Conservation (phyloP, 495 filamentous ascomycete species). For the Podospora sp. region DNA sequence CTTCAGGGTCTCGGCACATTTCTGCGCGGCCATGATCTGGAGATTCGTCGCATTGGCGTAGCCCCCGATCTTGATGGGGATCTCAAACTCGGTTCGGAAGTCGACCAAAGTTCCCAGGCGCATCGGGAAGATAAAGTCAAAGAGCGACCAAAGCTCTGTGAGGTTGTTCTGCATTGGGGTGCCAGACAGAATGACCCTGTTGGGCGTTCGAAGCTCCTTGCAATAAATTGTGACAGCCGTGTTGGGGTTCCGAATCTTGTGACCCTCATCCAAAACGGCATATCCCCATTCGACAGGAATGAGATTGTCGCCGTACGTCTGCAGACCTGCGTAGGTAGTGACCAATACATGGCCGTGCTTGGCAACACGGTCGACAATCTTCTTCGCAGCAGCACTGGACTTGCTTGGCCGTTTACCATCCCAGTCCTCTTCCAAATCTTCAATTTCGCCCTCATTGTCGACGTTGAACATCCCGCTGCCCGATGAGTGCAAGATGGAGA, state of each 20-base stretch:
- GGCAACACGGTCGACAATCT: constrained; percentile 80
- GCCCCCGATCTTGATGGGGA: constrained; percentile 86
- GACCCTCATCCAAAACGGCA: constrained; percentile 93
- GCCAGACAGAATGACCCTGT: constrained; percentile 90
- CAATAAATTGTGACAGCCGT: constrained; percentile 87
- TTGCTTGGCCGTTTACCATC: constrained; percentile 43
- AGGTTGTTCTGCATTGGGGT: constrained; percentile 99
- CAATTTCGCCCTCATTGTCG: constrained; percentile 66
- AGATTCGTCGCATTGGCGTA: constrained; percentile 93
- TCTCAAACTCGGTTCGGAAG: constrained; percentile 87
- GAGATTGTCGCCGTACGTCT: constrained; percentile 78
- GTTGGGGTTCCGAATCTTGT: constrained; percentile 96
- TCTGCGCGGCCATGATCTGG: constrained; percentile 87
- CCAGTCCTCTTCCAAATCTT: constrained; percentile 61
- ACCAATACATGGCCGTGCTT: constrained; percentile 88
- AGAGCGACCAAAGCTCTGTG: constrained; percentile 96
- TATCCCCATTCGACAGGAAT: constrained; percentile 87
- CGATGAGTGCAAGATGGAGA: constrained; percentile 91
- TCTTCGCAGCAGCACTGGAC: constrained; percentile 65
- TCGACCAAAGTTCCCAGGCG: constrained; percentile 86
- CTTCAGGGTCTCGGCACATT: constrained; percentile 87
- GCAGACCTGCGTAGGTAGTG: constrained; percentile 91
- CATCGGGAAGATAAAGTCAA: constrained; percentile 97
- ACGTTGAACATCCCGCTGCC: constrained; percentile 94
- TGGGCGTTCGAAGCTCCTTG: constrained; percentile 84